Conservation (phyloP, 2,329 filamentous ascomycete genomes). For the Trichophyton schoenleinii region DNA sequence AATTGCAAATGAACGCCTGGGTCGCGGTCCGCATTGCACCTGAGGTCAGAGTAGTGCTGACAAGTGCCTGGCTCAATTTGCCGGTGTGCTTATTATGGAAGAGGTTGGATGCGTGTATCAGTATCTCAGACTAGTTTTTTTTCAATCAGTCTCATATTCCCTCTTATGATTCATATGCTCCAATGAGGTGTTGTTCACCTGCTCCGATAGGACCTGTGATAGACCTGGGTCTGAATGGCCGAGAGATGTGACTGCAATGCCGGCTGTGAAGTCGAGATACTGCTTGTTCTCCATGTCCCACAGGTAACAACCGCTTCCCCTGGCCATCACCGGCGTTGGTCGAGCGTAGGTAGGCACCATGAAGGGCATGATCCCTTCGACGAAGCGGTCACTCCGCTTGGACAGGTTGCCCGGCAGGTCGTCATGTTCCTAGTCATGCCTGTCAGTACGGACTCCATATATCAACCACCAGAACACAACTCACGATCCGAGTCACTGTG, state of each 20-base stretch:
- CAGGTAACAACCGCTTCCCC: slow-evolving; percentile 73
- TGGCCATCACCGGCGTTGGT: slow-evolving; percentile 77
- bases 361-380: slow-evolving; percentile 64
- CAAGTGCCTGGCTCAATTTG: slow-evolving; percentile 68
- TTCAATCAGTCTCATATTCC: not conserved
- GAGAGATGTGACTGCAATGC: slow-evolving; percentile 87
- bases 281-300: slow-evolving; percentile 81
- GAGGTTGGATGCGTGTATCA: slow-evolving; percentile 87
- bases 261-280: slow-evolving; percentile 90
- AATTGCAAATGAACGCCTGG: slow-evolving; percentile 88
- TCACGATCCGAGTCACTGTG: not conserved
- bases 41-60: slow-evolving; percentile 65
- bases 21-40: slow-evolving; percentile 71
- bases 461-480: not conserved
- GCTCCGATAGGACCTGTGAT: slow-evolving; percentile 59
- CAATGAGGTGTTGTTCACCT: slow-evolving; percentile 38
- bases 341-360: slow-evolving; percentile 96
- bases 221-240: slow-evolving; percentile 82
- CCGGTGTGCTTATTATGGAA: slow-evolving; percentile 97
- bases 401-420: slow-evolving; percentile 63
- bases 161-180: not conserved
- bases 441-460: not conserved
- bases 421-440: slow-evolving; percentile 31
- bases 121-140: slow-evolving; percentile 45
- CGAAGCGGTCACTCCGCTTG: slow-evolving; percentile 46